Evolutionary conservation across 202 grass and related monocot genomes (phyloP).

Genomic region (Schoenoplectus tabernaemontani): DNA sequence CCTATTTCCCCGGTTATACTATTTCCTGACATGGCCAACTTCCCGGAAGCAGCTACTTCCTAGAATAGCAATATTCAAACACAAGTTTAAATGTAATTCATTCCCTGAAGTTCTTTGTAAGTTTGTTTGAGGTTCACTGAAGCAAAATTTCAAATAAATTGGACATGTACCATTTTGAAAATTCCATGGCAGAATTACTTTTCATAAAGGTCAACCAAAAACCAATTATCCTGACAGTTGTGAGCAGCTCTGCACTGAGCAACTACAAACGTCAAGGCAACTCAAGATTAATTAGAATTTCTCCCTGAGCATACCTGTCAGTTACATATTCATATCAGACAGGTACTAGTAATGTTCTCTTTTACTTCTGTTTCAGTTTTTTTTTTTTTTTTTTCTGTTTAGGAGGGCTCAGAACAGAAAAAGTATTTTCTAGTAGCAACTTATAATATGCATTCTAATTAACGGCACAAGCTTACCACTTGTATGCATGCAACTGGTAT

Average conservation of each 20-base stretch:
- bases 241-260: background rate
- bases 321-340: background rate
- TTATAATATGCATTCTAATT: background rate
- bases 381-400: background rate
- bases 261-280: background rate
- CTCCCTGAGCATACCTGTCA: background rate
- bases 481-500: conserved; percentile 86
- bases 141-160: background rate
- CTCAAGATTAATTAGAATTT: background rate
- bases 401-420: background rate
- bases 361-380: background rate
- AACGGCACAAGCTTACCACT: conserved; percentile 48
- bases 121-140: conserved; percentile 7
- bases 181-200: background rate
- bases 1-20: conserved; percentile 59
- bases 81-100: background rate
- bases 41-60: conserved; percentile 60
- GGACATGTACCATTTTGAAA: background rate
- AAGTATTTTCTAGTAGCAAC: background rate
- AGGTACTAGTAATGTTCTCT: background rate
- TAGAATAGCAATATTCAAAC: conserved; percentile 18
- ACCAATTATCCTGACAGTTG: background rate
- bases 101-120: background rate
- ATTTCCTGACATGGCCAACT: conserved; percentile 52
- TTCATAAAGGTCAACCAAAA: background rate